phyloP scores from a whole-genome alignment of 805 yeast species.

The Ogataea haglerorum region DNA sequence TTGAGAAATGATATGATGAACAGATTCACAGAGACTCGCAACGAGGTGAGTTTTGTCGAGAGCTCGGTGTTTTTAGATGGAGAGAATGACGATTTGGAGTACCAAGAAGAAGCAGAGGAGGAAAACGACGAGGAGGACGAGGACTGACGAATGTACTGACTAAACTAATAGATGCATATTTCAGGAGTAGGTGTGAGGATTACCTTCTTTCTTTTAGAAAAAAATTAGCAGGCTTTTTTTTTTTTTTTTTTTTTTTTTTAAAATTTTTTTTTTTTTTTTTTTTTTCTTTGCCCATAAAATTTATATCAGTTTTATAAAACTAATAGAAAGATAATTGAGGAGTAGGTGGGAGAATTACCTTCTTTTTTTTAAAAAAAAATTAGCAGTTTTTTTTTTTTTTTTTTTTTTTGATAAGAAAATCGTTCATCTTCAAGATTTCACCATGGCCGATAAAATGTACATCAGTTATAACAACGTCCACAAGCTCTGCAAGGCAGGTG shows the following conservation, averaged over 20 bases:
- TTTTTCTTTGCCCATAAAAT: no score
- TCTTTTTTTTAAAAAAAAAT: neutral
- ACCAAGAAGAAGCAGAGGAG: constrained; percentile 5
- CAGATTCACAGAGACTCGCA: constrained; percentile 20
- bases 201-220: neutral
- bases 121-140: constrained; percentile 10
- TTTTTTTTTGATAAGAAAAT: constrained; percentile 1
- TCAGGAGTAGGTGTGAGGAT: neutral
- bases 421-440: constrained; percentile 1
- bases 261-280: no score
- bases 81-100: constrained; percentile 24
- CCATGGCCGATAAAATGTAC: constrained; percentile 47
- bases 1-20: constrained; percentile 54
- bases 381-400: constrained; percentile 1
- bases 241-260: no score
- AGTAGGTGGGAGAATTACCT: neutral
- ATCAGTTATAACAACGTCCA: constrained; percentile 80
- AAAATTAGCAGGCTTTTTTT: constrained; percentile 1
- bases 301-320: no score
- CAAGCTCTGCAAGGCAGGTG: constrained; percentile 65
- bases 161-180: constrained; percentile 1
- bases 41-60: constrained; percentile 21
- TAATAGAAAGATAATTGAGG: constrained; percentile 1
- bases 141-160: neutral
- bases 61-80: constrained; percentile 29